These are phyloP conservation scores for Aaosphaeria pasadenensis DNA, from an alignment of 2,329 filamentous ascomycete genomes.

Conservation along the genomic window DNA sequence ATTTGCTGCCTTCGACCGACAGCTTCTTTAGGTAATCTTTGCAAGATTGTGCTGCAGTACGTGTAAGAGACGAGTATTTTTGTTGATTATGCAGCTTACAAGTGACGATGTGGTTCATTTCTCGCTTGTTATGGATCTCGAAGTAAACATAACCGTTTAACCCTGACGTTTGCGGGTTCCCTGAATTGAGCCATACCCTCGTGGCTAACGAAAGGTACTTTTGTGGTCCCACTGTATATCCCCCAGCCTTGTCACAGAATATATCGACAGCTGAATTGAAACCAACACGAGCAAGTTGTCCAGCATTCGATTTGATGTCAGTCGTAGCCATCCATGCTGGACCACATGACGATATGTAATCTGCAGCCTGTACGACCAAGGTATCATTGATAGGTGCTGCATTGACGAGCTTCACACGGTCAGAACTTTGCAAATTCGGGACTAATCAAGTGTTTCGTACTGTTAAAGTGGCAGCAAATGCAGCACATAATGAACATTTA, in stretches of 20 bases:
- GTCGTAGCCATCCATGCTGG: not conserved
- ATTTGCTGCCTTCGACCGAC: conserved; percentile 4
- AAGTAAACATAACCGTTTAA: conserved; percentile 14
- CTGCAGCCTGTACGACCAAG: not conserved
- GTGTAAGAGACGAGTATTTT: too few relatives aligned
- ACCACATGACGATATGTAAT: not conserved
- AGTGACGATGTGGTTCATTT: conserved; percentile 5
- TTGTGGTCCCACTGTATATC: conserved; percentile 3
- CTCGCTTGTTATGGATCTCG: conserved; percentile 12
- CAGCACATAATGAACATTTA: too few relatives aligned
- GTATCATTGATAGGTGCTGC: too few relatives aligned
- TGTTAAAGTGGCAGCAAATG: too few relatives aligned
- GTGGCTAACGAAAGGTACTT: conserved; percentile 9
- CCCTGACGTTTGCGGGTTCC: conserved; percentile 6
- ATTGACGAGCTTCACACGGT: too few relatives aligned
- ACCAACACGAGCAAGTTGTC: conserved; percentile 5
- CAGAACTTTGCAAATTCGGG: too few relatives aligned
- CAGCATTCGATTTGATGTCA: conserved; percentile 7
- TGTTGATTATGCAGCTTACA: conserved; percentile 1
- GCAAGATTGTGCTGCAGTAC: conserved; percentile 1
- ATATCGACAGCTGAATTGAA: conserved; percentile 12
- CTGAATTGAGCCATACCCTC: conserved; percentile 9
- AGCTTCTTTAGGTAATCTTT: conserved; percentile 11
- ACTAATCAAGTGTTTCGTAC: too few relatives aligned
- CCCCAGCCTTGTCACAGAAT: conserved; percentile 10